A percentile compares a stretch with the other conserved stretches of the same genome.
Conservation (phyloP, 148 eudicot species). For the Rhododendron williamsianum region DNA sequence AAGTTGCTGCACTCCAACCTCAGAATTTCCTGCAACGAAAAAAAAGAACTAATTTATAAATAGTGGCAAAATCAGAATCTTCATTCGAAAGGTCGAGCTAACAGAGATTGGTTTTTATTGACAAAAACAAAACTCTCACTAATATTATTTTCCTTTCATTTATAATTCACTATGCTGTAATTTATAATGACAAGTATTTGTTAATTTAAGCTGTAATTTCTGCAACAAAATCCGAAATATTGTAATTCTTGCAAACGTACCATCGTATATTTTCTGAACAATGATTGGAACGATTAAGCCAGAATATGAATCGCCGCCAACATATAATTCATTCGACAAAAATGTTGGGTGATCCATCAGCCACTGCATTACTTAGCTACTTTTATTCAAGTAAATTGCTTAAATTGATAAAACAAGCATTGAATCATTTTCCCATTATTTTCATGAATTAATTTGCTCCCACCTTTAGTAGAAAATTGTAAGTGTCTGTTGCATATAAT, state of each 20-base stretch:
- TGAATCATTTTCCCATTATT: not conserved
- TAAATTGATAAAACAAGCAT: not conserved
- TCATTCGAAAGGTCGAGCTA: not conserved
- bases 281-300: conserved; percentile 9
- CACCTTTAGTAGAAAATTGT: conserved; percentile 5
- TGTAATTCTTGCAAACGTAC: not conserved
- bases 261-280: conserved; percentile 6
- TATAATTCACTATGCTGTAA: no score
- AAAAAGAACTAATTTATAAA: not conserved
- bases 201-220: no score
- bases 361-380: conserved; percentile 8
- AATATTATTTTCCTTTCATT: no score
- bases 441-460: not conserved
- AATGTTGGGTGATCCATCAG: not conserved
- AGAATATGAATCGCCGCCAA: conserved; percentile 9
- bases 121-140: no score
- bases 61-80: not conserved
- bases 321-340: not conserved
- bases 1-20: not conserved
- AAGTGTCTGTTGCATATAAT: not conserved
- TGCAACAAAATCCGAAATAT: no score
- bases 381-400: not conserved
- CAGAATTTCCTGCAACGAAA: not conserved
- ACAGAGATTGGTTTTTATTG: no score
- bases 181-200: no score